Conservation (phyloP, 2,329 filamentous ascomycete genomes). For the Cyphellophora europaea region DNA sequence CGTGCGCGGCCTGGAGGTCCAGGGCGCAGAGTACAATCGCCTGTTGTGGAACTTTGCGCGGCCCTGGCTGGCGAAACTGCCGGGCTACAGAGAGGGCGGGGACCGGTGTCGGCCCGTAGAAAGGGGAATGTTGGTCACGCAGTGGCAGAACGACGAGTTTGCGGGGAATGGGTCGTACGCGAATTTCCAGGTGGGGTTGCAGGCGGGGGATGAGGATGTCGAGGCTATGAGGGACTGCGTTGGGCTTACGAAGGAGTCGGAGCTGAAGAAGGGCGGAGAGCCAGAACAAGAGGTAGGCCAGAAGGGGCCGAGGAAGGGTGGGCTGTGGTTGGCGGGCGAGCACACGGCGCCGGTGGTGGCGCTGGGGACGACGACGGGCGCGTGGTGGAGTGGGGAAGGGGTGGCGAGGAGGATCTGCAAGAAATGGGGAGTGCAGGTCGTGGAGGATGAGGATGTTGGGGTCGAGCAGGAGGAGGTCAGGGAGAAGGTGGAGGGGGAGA, state of each 20-base stretch:
- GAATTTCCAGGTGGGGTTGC: conserved; percentile 72
- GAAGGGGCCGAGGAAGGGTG: too few relatives aligned
- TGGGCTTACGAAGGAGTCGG: conserved; percentile 20
- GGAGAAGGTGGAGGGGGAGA: conserved; percentile 1
- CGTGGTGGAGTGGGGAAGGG: conserved; percentile 82
- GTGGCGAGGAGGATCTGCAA: conserved; percentile 50
- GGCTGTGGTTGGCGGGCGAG: conserved; percentile 81
- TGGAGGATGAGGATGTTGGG: conserved; percentile 3
- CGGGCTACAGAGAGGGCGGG: conserved; percentile 49
- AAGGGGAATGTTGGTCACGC: conserved; percentile 61
- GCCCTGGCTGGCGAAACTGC: conserved; percentile 70
- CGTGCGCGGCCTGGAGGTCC: conserved; percentile 22
- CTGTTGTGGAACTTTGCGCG: conserved; percentile 59
- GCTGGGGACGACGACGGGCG: conserved; percentile 78
- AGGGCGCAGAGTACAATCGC: conserved; percentile 39
- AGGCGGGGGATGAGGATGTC: conserved; percentile 63
- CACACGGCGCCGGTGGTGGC: conserved; percentile 87
- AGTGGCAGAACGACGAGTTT: conserved; percentile 69
- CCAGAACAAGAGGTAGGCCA: too few relatives aligned
- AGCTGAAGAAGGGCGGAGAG: conserved; percentile 39
- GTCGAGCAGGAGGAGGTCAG: not conserved
- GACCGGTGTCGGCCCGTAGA: conserved; percentile 53
- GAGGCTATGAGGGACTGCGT: conserved; percentile 45
- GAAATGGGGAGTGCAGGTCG: conserved; percentile 9
- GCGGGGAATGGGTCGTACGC: conserved; percentile 75